A percentile compares a stretch with the other conserved stretches of the same genome.
Conservation (phyloP, 176 grass and related monocot genomes). For the Carex parvula region DNA sequence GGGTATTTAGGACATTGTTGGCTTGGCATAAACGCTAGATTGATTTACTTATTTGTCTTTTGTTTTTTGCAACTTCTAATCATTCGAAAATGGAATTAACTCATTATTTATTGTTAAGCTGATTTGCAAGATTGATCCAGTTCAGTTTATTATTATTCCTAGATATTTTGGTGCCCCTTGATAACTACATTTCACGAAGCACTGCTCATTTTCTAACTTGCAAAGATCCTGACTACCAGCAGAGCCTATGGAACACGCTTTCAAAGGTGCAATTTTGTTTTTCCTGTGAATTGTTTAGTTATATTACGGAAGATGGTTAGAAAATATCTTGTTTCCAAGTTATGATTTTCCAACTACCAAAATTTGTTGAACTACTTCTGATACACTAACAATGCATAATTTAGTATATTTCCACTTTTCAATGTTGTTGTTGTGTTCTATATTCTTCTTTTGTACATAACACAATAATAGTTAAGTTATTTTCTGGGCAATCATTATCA, state of each 20-base stretch:
- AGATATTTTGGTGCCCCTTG: constrained; percentile 93
- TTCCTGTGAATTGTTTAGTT: not conserved
- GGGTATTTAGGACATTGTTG: not conserved
- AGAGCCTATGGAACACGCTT: constrained; percentile 77
- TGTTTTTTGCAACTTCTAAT: constrained; percentile 5
- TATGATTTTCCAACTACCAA: not conserved
- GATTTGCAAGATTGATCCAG: not conserved
- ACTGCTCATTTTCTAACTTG: constrained; percentile 68
- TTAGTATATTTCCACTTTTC: constrained; percentile 14
- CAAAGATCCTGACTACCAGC: constrained; percentile 84
- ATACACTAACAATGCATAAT: not conserved
- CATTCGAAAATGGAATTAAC: not conserved
- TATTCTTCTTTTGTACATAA: not conserved
- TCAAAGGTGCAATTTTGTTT: constrained; percentile 48
- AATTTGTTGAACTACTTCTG: not conserved
- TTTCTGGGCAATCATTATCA: not conserved
- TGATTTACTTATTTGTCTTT: not conserved
- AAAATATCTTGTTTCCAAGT: not conserved
- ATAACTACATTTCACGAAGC: constrained; percentile 79
- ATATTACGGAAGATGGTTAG: not conserved
- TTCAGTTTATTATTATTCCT: constrained; percentile 5
- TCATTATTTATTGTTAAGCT: not conserved
- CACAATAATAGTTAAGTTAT: not conserved
- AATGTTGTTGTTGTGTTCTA: not conserved
- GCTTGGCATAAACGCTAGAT: not conserved